phyloP scores from a whole-genome alignment of 1,139 yeast genomes.

The Lodderomyces metapsilosis region DNA sequence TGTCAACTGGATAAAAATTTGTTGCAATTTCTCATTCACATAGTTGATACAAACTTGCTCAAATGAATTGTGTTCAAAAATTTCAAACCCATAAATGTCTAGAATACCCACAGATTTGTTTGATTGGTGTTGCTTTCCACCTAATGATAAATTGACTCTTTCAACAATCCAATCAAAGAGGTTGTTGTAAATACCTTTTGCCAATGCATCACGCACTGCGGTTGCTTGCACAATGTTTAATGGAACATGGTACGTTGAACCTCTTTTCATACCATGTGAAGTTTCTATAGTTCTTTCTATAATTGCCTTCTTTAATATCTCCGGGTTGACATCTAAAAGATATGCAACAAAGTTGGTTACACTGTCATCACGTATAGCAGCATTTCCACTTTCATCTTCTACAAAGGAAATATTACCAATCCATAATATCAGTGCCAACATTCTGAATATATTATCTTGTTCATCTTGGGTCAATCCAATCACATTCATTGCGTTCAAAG shows the following conservation, averaged over 20 bases:
- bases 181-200: conserved; percentile 91
- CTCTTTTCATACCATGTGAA: conserved; percentile 81
- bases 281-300: conserved; percentile 87
- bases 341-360: conserved; percentile 95
- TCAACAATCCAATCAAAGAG: conserved; percentile 97
- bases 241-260: conserved; percentile 93
- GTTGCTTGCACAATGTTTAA: conserved; percentile 88
- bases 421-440: conserved; percentile 88
- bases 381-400: conserved; percentile 87
- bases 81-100: conserved; percentile 98
- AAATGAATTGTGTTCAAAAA: conserved; percentile 93
- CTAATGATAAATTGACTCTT: conserved; percentile 74
- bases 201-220: conserved; percentile 92
- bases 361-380: conserved; percentile 74
- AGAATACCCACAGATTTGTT: conserved; percentile 81
- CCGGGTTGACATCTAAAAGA: conserved; percentile 76
- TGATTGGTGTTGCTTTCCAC: conserved; percentile 40
- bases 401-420: conserved; percentile 86
- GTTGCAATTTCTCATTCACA: conserved; percentile 96
- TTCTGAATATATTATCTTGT: conserved; percentile 86
- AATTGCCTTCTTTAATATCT: conserved; percentile 63
- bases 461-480: conserved; percentile 82
- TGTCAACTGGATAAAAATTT: conserved; percentile 92
- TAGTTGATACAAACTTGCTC: conserved; percentile 97
- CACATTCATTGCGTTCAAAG: conserved; percentile 79